These are phyloP conservation scores for Carpinus fangiana DNA, from an alignment of 306 rosid species.

Conservation along the genomic window DNA sequence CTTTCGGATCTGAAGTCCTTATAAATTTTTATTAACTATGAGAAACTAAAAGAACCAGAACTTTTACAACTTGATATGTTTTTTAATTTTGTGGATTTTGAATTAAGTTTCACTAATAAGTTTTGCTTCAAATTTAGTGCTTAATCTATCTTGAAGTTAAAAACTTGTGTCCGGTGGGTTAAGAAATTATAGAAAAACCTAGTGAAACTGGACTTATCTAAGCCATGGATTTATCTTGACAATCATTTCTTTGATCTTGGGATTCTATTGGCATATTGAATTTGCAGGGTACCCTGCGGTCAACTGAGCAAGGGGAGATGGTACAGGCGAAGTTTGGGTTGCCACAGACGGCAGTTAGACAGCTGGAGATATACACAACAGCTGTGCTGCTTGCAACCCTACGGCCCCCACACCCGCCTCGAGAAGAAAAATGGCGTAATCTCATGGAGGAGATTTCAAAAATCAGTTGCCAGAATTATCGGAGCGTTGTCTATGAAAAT, in stretches of 20 bases:
- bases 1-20: conserved; percentile 10
- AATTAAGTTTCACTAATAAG: not conserved
- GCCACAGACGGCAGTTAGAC: conserved; percentile 89
- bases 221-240: conserved; percentile 6
- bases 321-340: conserved; percentile 90
- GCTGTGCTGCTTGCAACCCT: conserved; percentile 95
- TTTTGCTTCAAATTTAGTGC: conserved; percentile 13
- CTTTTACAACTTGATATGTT: too few species aligned
- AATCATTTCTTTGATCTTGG: conserved; percentile 4
- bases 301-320: conserved; percentile 99
- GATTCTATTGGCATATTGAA: conserved; percentile 15
- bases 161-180: not conserved
- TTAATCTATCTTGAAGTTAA: not conserved
- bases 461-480: conserved; percentile 74
- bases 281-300: conserved; percentile 76
- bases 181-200: conserved; percentile 7
- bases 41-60: not conserved
- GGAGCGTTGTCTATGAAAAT: conserved; percentile 76
- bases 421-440: conserved; percentile 84
- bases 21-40: not conserved
- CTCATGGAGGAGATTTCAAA: conserved; percentile 91
- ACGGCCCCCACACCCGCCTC: conserved; percentile 83
- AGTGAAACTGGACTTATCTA: not conserved
- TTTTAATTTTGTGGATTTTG: not conserved
- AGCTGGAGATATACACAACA: conserved; percentile 91